phyloP scores from a whole-genome alignment of 176 grass and related monocot genomes.

The Carex cristatella region DNA sequence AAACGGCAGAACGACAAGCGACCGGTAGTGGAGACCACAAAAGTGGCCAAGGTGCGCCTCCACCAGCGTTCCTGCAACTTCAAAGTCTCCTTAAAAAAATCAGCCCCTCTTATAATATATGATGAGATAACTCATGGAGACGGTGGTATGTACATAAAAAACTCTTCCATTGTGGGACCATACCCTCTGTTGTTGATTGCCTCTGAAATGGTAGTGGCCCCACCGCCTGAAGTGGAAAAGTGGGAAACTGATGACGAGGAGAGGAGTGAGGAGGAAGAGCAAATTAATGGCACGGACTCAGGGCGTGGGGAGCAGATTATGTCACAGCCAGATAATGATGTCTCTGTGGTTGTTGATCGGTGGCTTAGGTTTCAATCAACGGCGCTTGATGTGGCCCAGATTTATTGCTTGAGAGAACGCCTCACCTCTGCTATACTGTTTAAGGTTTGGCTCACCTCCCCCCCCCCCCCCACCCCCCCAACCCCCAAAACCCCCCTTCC shows the following conservation, averaged over 20 bases:
- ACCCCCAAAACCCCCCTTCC: no score
- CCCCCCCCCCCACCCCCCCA: no score
- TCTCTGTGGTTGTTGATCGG: slow-evolving; percentile 72
- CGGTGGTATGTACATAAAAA: slow-evolving; percentile 70
- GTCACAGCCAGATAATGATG: slow-evolving; percentile 77
- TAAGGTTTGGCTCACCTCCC: slow-evolving; percentile 37
- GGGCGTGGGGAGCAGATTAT: slow-evolving; percentile 56
- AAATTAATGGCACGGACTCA: slow-evolving; percentile 25
- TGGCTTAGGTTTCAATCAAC: slow-evolving; percentile 77
- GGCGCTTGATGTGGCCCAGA: slow-evolving; percentile 91
- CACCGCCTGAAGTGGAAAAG: slow-evolving; percentile 32
- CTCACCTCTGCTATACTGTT: slow-evolving; percentile 70
- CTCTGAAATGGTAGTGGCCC: slow-evolving; percentile 80
- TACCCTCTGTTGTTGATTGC: slow-evolving; percentile 66
- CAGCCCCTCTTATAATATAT: slow-evolving; percentile 59
- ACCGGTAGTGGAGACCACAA: slow-evolving; percentile 55
- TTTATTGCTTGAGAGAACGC: slow-evolving; percentile 86
- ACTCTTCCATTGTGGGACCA: slow-evolving; percentile 61
- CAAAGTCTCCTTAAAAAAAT: slow-evolving; percentile 45
- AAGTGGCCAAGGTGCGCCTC: slow-evolving; percentile 81
- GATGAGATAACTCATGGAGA: slow-evolving; percentile 93
- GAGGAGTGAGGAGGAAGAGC: slow-evolving; percentile 55
- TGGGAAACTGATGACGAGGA: slow-evolving; percentile 48
- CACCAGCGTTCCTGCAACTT: slow-evolving; percentile 80
- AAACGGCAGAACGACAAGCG: slow-evolving; percentile 39